These are phyloP conservation scores for Musa acuminata DNA, from an alignment of 176 grass and related monocot species.

Conservation along the genomic window DNA sequence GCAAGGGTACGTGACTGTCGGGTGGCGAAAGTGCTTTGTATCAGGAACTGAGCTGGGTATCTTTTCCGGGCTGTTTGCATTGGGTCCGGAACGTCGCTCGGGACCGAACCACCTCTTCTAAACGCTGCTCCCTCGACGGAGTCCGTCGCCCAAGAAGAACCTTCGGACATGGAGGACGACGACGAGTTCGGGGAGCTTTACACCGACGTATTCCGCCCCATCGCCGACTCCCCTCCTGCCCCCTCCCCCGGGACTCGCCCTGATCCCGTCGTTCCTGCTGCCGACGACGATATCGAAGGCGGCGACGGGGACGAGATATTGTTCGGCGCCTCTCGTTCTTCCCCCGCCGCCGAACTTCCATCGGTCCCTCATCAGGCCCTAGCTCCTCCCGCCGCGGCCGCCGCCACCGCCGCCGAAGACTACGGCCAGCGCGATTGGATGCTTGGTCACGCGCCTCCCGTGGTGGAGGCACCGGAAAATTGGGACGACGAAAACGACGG, in stretches of 20 bases:
- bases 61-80: neutral
- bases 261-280: neutral
- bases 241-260: neutral
- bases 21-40: too few species aligned
- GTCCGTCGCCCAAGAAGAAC: neutral
- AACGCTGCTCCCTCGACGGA: neutral
- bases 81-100: neutral
- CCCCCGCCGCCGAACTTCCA: neutral
- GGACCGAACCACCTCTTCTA: neutral
- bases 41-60: neutral
- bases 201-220: constrained; percentile 32
- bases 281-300: neutral
- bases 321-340: neutral
- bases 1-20: fast-evolving
- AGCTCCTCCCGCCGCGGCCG: constrained; percentile 2
- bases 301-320: neutral
- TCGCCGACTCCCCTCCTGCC: constrained; percentile 6
- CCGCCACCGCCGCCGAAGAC: neutral
- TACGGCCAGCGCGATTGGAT: constrained; percentile 62
- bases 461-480: constrained; percentile 45
- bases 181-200: constrained; percentile 99
- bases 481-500: constrained; percentile 53
- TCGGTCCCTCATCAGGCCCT: constrained; percentile 15
- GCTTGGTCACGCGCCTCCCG: constrained; percentile 36
- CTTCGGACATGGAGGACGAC: constrained; percentile 62